A percentile compares a stretch with the other conserved stretches of the same genome.
phyloP scores from a whole-genome alignment of 352 stramenopile genomes.

The Phytophthora pisi region DNA sequence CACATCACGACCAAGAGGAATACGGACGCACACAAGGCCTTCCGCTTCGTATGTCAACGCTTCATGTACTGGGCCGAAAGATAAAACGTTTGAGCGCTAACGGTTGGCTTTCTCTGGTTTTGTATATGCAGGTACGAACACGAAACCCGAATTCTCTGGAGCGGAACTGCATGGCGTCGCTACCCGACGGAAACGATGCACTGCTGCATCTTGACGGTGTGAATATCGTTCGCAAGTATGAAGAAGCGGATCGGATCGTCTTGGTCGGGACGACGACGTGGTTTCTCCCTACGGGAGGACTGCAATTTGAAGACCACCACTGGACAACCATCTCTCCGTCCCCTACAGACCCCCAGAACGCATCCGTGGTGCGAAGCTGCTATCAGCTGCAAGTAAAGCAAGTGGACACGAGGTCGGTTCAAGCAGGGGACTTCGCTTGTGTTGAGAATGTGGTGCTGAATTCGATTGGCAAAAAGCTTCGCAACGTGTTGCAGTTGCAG shows the following conservation, averaged over 20 bases:
- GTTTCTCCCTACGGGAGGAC: slow-evolving; percentile 32
- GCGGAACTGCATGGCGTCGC: slow-evolving; percentile 32
- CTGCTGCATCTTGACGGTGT: slow-evolving; percentile 22
- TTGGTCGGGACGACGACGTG: slow-evolving; percentile 30
- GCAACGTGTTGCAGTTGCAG: slow-evolving; percentile 22
- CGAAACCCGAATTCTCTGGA: slow-evolving; percentile 22
- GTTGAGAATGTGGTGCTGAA: slow-evolving; percentile 25
- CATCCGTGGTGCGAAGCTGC: slow-evolving; percentile 31
- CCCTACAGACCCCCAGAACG: slow-evolving; percentile 6
- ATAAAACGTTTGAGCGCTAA: background rate
- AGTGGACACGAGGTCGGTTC: slow-evolving; percentile 13
- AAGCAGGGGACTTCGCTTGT: slow-evolving; percentile 15
- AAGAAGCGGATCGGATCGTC: slow-evolving; percentile 28
- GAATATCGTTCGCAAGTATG: slow-evolving; percentile 32
- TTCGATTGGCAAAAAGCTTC: slow-evolving; percentile 24
- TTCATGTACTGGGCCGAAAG: background rate
- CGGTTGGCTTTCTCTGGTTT: background rate
- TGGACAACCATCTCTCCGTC: slow-evolving; percentile 36
- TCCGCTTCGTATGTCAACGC: slow-evolving; percentile 27
- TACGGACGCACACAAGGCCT: slow-evolving; percentile 32
- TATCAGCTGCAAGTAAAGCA: slow-evolving; percentile 30
- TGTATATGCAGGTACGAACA: slow-evolving; percentile 11
- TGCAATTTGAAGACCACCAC: slow-evolving; percentile 37
- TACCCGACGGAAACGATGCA: slow-evolving; percentile 15
- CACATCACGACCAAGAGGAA: slow-evolving; percentile 35